Conservation (phyloP, 441 rosid genomes). For the Eruca vesicaria region DNA sequence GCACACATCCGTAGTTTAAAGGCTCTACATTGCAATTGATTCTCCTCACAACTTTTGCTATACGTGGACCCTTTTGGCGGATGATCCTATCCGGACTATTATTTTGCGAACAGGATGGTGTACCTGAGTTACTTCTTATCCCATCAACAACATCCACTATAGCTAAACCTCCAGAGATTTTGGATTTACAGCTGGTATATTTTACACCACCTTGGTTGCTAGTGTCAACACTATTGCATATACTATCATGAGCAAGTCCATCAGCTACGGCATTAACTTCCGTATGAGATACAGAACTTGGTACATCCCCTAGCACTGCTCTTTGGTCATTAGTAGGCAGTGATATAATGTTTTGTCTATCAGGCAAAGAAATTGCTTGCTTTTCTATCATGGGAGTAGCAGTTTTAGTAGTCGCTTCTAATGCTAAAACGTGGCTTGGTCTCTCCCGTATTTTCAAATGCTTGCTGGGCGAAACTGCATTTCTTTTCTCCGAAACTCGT, state of each 20-base stretch:
- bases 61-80: slow-evolving; percentile 98
- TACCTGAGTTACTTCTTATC: slow-evolving; percentile 43
- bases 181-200: slow-evolving; percentile 41
- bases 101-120: slow-evolving; percentile 66
- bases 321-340: slow-evolving; percentile 43
- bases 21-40: slow-evolving; percentile 96
- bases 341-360: slow-evolving; percentile 30
- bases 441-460: slow-evolving; percentile 38
- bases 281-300: slow-evolving; percentile 30
- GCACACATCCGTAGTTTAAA: slow-evolving; percentile 73
- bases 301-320: slow-evolving; percentile 32
- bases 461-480: slow-evolving; percentile 37
- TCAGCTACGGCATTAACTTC: slow-evolving; percentile 39
- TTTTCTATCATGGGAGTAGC: slow-evolving; percentile 28
- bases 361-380: slow-evolving; percentile 37
- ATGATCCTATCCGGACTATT: slow-evolving; percentile 64
- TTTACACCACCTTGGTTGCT: slow-evolving; percentile 33
- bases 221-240: slow-evolving; percentile 31
- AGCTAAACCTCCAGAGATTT: slow-evolving; percentile 45
- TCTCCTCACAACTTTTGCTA: slow-evolving; percentile 98
- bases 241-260: slow-evolving; percentile 38
- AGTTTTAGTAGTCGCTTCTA: slow-evolving; percentile 36
- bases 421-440: slow-evolving; percentile 34
- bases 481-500: slow-evolving; percentile 39
- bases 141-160: slow-evolving; percentile 41